phyloP scores from a whole-genome alignment of 345 rosid genomes.

The Ceriops zippeliana region DNA sequence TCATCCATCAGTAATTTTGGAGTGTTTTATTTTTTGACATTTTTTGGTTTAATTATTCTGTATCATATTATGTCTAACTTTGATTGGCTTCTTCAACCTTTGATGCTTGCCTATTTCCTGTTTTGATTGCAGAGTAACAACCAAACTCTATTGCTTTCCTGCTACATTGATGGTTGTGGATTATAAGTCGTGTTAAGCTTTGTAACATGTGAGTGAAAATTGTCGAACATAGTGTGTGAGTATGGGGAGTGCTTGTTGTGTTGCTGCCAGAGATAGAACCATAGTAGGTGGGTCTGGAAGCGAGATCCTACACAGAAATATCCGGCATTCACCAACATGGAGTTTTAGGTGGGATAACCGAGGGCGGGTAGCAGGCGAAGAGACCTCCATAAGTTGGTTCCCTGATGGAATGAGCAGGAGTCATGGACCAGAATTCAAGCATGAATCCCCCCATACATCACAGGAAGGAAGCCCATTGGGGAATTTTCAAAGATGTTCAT shows the following conservation, averaged over 20 bases:
- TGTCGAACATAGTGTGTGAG: conserved; percentile 23
- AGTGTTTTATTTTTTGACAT: neutral
- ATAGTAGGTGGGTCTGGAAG: conserved; percentile 55
- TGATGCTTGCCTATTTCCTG: neutral
- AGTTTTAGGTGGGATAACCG: conserved; percentile 94
- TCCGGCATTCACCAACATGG: conserved; percentile 86
- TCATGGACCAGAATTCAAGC: conserved; percentile 54
- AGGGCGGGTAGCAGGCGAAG: conserved; percentile 97
- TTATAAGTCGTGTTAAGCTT: conserved; percentile 5
- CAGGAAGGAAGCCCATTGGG: conserved; percentile 67
- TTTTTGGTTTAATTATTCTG: neutral
- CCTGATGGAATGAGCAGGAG: conserved; percentile 57
- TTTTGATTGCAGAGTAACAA: conserved; percentile 19
- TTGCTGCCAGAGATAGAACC: conserved; percentile 88
- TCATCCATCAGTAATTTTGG: too few species aligned
- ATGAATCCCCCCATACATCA: conserved; percentile 54
- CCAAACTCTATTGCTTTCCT: neutral
- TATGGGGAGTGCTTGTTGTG: conserved; percentile 97
- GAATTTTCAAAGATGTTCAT: conserved; percentile 42
- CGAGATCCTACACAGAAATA: conserved; percentile 58
- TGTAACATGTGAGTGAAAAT: conserved; percentile 26
- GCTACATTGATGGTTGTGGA: conserved; percentile 11
- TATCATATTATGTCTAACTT: too few species aligned
- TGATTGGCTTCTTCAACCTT: too few species aligned
- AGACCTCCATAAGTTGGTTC: conserved; percentile 62